Conservation (phyloP, 2,329 filamentous ascomycete genomes). For the Macrophomina phaseolina region DNA sequence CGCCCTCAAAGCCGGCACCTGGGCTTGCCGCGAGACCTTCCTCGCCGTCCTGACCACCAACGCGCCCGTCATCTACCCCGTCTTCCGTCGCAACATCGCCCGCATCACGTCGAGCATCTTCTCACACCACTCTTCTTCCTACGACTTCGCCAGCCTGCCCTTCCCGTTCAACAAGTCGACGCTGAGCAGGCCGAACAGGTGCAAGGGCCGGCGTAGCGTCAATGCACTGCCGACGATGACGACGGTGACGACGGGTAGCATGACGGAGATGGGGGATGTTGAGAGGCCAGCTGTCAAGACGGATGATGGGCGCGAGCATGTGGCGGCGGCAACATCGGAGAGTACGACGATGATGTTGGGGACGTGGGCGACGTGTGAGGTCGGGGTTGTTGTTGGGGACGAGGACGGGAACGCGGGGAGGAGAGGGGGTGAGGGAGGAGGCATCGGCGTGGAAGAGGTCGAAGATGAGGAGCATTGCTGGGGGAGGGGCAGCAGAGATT, state of each 20-base stretch:
- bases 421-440: neutral
- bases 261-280: neutral
- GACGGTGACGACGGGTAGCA: neutral
- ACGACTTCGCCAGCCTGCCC: neutral
- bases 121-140: neutral
- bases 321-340: neutral
- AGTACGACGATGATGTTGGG: neutral
- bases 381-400: neutral
- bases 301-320: too few relatives aligned
- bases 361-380: slow-evolving; percentile 4
- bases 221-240: neutral
- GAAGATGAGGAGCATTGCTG: neutral
- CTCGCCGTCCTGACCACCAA: slow-evolving; percentile 53
- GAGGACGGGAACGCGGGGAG: neutral
- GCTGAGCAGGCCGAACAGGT: neutral
- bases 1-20: slow-evolving; percentile 49
- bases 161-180: neutral
- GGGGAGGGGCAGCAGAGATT: neutral
- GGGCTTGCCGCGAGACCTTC: slow-evolving; percentile 55
- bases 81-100: slow-evolving; percentile 4
- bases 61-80: slow-evolving; percentile 46
- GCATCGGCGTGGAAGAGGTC: neutral
- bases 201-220: neutral
- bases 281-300: neutral
- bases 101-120: neutral